Evolutionary conservation across 2,329 filamentous ascomycete species (phyloP), one percentile per base, ranked within the genome.

Genomic region (Alternaria angustiovoidea): DNA sequence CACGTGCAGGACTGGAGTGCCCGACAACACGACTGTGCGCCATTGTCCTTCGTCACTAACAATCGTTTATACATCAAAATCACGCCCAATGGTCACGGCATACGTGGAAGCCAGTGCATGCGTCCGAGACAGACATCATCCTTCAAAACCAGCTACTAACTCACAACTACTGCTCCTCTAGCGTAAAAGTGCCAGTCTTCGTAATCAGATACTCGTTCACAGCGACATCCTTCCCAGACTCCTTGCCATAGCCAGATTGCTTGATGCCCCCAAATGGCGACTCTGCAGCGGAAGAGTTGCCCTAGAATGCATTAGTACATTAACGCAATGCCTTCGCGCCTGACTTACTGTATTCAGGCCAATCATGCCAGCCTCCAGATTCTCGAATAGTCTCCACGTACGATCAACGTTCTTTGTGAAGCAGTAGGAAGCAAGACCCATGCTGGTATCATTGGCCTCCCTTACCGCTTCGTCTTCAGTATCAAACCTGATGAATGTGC

Each of bases 361-460:
- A 69, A 91, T 88, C 88, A 90, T 91, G 4, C 88, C 88, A 5
- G 88, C 88, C 72, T 91, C 88, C 34, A 91, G 74, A 64, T 86
- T 88, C 80, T 91, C 88, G 57, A 90, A 79, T 71, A 91, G 78
- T 59, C 89, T 81, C 86, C 88, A 89, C 52, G 87, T 82, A 0
- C 88, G 86, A 70, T 90, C 87, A 5, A 90, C 79, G 67, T 89
- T 87, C 79, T 89, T 89, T 1, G 88, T 91, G 76, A 90, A 90
- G 62, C 86, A 86, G 68, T 91, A 91, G 39, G 86, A 88, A 7
- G 88, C 88, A 61, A 90, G 75, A 5, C 88, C 88, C 84, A 90
- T 87, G 58, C 81, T 82, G 42, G 87, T 88, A 49, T 86, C 83
- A 64, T 90, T 90, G 1, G 88, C 87, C 38, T 79, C 73, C 56